Evolutionary conservation across 805 yeast genomes (phyloP).

Genomic region (Candida peoriensis): DNA sequence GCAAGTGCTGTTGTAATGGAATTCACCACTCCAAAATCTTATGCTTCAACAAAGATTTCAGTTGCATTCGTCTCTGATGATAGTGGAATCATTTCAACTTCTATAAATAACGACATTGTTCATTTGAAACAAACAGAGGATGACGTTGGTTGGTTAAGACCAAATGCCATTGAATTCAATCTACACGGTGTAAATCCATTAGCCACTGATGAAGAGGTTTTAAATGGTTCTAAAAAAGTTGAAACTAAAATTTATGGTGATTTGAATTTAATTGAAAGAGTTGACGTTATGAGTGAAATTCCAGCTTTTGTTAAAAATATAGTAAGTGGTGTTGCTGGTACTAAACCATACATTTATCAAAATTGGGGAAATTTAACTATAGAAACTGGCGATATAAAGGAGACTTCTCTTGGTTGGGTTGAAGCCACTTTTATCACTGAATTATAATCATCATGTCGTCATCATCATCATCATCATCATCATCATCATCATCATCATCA

Average conservation of each 20-base stretch:
- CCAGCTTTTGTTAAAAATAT: conserved; percentile 91
- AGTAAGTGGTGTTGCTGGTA: conserved; percentile 91
- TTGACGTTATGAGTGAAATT: conserved; percentile 96
- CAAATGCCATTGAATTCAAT: conserved; percentile 58
- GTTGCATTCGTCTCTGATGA: conserved; percentile 69
- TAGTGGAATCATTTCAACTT: conserved; percentile 57
- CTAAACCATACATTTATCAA: conserved; percentile 96
- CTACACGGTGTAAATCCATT: conserved; percentile 44
- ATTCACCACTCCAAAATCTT: conserved; percentile 88
- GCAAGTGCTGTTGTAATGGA: conserved; percentile 86
- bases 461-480: not conserved
- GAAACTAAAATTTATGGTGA: conserved; percentile 55
- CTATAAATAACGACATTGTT: conserved; percentile 58
- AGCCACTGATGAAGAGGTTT: conserved; percentile 38
- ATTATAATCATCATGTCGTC: conserved; percentile 10
- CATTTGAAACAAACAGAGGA: conserved; percentile 57
- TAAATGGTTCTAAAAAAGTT: conserved; percentile 30
- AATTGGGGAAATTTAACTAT: conserved; percentile 63
- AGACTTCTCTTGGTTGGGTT: conserved; percentile 62
- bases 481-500: not conserved
- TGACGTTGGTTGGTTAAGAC: conserved; percentile 87
- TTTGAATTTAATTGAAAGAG: conserved; percentile 74
- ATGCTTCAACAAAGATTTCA: conserved; percentile 76
- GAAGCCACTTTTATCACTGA: conserved; percentile 76
- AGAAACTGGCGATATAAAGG: conserved; percentile 37